phyloP scores from a whole-genome alignment of 768 basidiomycete species.

The Trametes coccinea region DNA sequence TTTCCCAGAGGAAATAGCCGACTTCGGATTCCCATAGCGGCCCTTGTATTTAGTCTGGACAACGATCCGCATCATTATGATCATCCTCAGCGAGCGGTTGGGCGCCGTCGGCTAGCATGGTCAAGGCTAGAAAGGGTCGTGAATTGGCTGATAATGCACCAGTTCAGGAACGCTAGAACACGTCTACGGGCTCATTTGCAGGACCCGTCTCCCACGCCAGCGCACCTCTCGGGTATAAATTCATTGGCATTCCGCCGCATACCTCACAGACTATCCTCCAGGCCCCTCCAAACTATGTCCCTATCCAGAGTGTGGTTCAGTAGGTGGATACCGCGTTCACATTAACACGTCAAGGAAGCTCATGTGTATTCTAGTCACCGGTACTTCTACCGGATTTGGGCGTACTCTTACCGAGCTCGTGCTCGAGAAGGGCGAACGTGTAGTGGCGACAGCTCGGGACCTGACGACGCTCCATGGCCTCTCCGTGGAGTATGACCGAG shows the following conservation, averaged over 20 bases:
- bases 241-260: neutral
- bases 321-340: slow-evolving; percentile 1
- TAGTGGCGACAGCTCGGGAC: slow-evolving; percentile 28
- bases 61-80: no score
- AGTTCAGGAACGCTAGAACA: no score
- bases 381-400: slow-evolving; percentile 30
- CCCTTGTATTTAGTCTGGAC: no score
- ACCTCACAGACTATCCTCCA: neutral
- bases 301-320: slow-evolving; percentile 22
- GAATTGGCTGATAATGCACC: no score
- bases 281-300: neutral
- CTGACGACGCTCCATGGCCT: slow-evolving; percentile 28
- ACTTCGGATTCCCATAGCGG: no score
- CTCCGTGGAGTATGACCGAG: slow-evolving; percentile 7
- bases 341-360: neutral
- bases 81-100: no score
- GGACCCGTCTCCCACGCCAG: neutral
- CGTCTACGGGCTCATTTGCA: neutral
- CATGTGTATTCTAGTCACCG: slow-evolving; percentile 25
- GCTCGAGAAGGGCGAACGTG: slow-evolving; percentile 27
- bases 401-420: slow-evolving; percentile 24
- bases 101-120: no score
- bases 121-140: no score
- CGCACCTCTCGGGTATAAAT: no score
- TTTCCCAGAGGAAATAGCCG: no score